Percentiles rank a stretch among this genome's conserved stretches.
Evolutionary conservation across 1,284 basidiomycete species (phyloP).

Genomic region (Testicularia cyperi): DNA sequence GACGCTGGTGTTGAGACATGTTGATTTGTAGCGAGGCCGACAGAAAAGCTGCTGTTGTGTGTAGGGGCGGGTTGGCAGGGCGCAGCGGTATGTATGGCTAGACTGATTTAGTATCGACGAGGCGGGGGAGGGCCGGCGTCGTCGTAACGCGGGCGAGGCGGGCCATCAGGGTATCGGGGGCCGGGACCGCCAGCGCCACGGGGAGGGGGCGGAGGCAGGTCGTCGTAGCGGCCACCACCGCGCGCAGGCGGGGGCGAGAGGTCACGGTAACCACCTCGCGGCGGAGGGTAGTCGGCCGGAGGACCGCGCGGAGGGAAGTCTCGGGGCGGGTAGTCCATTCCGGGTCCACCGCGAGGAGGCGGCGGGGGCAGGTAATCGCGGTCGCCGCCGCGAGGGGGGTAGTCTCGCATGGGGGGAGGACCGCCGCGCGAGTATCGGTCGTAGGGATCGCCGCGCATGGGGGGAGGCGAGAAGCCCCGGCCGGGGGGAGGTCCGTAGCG

Average conservation of each 20-base stretch:
- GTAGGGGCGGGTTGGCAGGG: too few species aligned
- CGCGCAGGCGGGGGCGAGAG: conserved; percentile 36
- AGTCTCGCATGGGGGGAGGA: conserved; percentile 38
- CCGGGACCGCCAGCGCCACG: conserved; percentile 20
- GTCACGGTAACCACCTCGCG: conserved; percentile 37
- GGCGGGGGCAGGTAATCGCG: conserved; percentile 28
- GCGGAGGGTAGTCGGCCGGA: conserved; percentile 44
- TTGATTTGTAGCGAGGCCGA: too few species aligned
- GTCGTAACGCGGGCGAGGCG: conserved; percentile 33
- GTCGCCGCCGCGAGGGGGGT: conserved; percentile 30
- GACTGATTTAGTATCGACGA: conserved; percentile 28
- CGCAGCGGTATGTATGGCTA: too few species aligned
- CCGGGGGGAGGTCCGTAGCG: conserved; percentile 55
- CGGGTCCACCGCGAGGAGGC: conserved; percentile 27
- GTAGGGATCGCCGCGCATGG: conserved; percentile 38
- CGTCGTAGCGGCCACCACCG: conserved; percentile 39
- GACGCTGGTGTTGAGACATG: too few species aligned
- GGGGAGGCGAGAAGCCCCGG: conserved; percentile 34
- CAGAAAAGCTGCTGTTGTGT: too few species aligned
- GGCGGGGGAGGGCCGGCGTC: conserved; percentile 34
- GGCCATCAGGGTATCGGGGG: conserved; percentile 20
- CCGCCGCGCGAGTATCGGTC: conserved; percentile 36
- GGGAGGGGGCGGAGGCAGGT: conserved; percentile 43
- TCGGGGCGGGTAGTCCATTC: conserved; percentile 44
- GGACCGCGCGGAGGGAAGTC: conserved; percentile 44